Conservation (phyloP, 495 filamentous ascomycete genomes). For the Penicillium malachiteum region DNA sequence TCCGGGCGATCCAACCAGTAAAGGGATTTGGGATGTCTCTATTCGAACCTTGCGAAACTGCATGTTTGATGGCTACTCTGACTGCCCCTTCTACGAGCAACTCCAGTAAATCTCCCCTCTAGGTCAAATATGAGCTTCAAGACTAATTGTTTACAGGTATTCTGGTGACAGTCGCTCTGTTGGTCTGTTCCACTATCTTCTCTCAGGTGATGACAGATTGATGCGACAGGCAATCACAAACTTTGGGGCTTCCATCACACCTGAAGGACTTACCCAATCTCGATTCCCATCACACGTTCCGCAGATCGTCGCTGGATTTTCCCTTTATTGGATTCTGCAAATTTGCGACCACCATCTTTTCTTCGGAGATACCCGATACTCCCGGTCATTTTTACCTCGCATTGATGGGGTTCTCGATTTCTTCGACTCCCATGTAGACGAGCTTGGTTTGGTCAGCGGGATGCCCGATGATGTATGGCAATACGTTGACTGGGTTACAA, state of each 20-base stretch:
- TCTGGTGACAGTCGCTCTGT: constrained; percentile 32
- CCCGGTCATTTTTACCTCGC: constrained; percentile 29
- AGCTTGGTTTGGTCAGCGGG: constrained; percentile 30
- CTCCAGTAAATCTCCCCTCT: constrained; percentile 29
- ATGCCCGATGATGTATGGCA: constrained; percentile 33
- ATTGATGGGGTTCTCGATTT: constrained; percentile 41
- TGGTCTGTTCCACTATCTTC: constrained; percentile 37
- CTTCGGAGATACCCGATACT: constrained; percentile 31
- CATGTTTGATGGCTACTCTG: constrained; percentile 42
- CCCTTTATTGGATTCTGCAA: constrained; percentile 39
- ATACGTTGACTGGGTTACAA: constrained; percentile 42
- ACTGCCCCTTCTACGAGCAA: constrained; percentile 43
- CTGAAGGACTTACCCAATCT: constrained; percentile 34
- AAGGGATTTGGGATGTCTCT: constrained; percentile 32
- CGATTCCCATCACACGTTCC: constrained; percentile 37
- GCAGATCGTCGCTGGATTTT: constrained; percentile 36
- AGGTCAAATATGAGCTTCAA: background rate
- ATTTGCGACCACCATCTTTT: constrained; percentile 36
- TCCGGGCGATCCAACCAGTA: constrained; percentile 11
- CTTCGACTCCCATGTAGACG: constrained; percentile 31
- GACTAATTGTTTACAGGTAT: constrained; percentile 14
- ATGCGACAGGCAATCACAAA: constrained; percentile 39
- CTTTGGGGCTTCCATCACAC: constrained; percentile 31
- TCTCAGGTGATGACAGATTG: constrained; percentile 37
- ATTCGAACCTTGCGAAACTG: constrained; percentile 37